Evolutionary conservation across 805 yeast genomes (phyloP).

Genomic region (Blastobotrys attinorum): DNA sequence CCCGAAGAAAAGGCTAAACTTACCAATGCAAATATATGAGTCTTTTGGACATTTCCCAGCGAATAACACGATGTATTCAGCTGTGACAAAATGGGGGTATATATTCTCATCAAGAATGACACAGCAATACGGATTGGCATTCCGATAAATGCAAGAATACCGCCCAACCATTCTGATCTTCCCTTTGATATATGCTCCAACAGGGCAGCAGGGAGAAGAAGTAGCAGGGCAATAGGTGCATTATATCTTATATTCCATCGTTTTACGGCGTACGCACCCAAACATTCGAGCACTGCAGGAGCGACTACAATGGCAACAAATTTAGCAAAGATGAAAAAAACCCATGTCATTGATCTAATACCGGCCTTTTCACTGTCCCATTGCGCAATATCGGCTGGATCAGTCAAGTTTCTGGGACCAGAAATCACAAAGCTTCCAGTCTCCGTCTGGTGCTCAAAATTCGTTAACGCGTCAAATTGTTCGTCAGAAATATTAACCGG

Average conservation of each 20-base stretch:
- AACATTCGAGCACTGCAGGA: background rate
- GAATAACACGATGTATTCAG: background rate
- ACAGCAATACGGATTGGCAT: background rate
- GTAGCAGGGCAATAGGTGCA: background rate
- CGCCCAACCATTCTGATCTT: background rate
- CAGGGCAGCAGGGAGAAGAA: background rate
- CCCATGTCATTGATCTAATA: no score
- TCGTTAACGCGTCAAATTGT: no score
- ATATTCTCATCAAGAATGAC: background rate
- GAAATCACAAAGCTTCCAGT: no score
- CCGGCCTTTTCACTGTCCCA: no score
- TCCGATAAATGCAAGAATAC: background rate
- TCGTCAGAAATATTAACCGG: no score
- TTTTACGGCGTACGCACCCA: background rate
- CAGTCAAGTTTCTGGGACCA: no score
- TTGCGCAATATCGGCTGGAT: no score
- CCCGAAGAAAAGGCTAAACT: background rate
- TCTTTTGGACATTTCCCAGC: background rate
- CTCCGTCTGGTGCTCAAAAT: no score
- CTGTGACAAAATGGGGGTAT: background rate
- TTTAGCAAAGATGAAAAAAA: no score
- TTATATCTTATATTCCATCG: background rate
- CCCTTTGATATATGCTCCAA: background rate
- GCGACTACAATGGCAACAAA: no score
- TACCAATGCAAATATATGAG: background rate